Evolutionary conservation across 768 basidiomycete species (phyloP).

Genomic region (Tricholoma furcatifolium): DNA sequence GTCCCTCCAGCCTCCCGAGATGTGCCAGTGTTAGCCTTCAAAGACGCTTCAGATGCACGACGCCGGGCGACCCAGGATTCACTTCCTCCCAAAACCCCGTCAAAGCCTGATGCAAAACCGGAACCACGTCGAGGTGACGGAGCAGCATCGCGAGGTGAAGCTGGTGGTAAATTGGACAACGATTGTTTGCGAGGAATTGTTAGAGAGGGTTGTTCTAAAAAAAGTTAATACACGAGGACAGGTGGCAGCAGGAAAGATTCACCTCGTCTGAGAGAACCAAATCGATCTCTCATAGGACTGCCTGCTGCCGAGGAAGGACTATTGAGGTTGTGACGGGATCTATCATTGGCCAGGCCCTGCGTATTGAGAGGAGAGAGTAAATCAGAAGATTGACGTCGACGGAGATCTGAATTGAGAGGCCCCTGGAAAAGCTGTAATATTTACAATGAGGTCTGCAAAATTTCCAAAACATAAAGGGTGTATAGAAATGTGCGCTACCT

Average conservation of each 20-base stretch:
- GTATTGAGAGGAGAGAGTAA: conserved; percentile 59
- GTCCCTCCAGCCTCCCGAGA: conserved; percentile 35
- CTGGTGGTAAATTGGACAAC: conserved; percentile 55
- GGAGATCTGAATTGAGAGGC: conserved; percentile 83
- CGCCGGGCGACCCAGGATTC: conserved; percentile 71
- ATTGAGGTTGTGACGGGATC: conserved; percentile 55
- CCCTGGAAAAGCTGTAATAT: conserved; percentile 71
- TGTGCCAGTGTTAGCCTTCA: conserved; percentile 38
- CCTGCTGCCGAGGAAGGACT: conserved; percentile 39
- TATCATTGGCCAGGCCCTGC: conserved; percentile 47
- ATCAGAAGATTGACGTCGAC: conserved; percentile 81
- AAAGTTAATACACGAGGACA: conserved; percentile 15
- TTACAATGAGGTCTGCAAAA: conserved; percentile 23
- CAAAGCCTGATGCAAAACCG: conserved; percentile 60
- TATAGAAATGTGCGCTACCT: conserved; percentile 50
- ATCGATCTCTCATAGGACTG: conserved; percentile 67
- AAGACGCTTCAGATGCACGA: conserved; percentile 55
- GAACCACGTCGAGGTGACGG: conserved; percentile 70
- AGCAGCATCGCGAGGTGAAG: conserved; percentile 57
- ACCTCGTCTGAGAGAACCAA: conserved; percentile 68
- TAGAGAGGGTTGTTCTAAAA: conserved; percentile 57
- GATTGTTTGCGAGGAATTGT: conserved; percentile 67
- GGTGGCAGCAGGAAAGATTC: conserved; percentile 14
- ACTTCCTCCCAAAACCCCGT: conserved; percentile 66
- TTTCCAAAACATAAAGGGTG: conserved; percentile 14